phyloP scores from a whole-genome alignment of 208 protist genomes.

The Trypanosoma mega region DNA sequence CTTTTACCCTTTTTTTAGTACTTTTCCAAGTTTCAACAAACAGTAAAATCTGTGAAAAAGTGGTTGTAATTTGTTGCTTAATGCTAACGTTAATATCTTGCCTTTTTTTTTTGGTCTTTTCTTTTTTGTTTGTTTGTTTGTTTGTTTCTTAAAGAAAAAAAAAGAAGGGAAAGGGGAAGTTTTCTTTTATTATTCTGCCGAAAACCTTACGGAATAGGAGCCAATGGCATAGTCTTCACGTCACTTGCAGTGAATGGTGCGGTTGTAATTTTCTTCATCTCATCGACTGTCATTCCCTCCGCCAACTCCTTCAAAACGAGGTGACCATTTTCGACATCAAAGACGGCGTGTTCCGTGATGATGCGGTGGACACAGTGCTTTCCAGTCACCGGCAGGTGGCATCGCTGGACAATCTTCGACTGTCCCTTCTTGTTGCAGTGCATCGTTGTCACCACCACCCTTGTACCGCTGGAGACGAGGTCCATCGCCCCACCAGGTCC shows the following conservation, averaged over 20 bases:
- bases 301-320: constrained; percentile 92
- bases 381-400: constrained; percentile 93
- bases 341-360: constrained; percentile 97
- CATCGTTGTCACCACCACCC: constrained; percentile 97
- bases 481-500: constrained; percentile 98
- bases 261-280: constrained; percentile 85
- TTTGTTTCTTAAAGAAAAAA: constrained; percentile 10
- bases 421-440: constrained; percentile 94
- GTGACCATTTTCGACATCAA: constrained; percentile 89
- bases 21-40: no score
- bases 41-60: no score
- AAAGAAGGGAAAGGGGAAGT: constrained; percentile 15
- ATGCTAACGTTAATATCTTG: no score
- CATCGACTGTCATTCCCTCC: constrained; percentile 91
- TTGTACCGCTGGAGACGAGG: constrained; percentile 88
- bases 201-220: constrained; percentile 30
- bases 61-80: no score
- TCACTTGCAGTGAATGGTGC: constrained; percentile 64
- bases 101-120: no score
- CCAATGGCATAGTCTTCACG: constrained; percentile 79
- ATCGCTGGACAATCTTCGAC: constrained; percentile 94
- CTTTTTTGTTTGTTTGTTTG: background rate
- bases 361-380: constrained; percentile 90
- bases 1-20: no score
- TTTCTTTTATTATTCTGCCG: constrained; percentile 8